phyloP scores from a whole-genome alignment of 805 yeast species.

The Cyberlindnera nakhonratchasimensis region DNA sequence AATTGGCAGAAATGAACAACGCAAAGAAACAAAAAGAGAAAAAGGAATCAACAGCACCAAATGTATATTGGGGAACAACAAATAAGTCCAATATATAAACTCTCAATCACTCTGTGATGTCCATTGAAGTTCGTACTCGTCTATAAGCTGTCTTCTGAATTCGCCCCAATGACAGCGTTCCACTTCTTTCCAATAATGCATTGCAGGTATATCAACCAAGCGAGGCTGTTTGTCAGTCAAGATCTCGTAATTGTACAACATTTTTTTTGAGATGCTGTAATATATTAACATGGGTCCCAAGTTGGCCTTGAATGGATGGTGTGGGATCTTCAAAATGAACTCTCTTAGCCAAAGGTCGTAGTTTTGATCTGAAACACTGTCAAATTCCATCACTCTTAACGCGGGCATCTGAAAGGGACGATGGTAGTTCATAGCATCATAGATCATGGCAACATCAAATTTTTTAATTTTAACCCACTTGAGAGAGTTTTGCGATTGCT shows the following conservation, averaged over 20 bases:
- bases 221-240: background rate
- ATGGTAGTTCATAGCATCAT: background rate
- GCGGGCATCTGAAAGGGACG: background rate
- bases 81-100: background rate
- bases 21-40: constrained; percentile 11
- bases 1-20: constrained; percentile 15
- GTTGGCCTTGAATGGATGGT: background rate
- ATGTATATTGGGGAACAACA: background rate
- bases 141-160: background rate
- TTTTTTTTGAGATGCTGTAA: background rate
- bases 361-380: background rate
- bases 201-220: background rate
- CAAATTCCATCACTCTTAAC: background rate
- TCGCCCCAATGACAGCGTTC: background rate
- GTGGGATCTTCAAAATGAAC: background rate
- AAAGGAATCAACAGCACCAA: background rate
- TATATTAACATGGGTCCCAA: background rate
- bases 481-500: background rate
- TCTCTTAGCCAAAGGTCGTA: background rate
- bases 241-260: background rate
- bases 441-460: background rate
- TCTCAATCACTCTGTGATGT: background rate
- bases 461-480: background rate
- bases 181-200: background rate
- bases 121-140: background rate